Percentiles rank a stretch among this genome's conserved stretches.
phyloP scores from a whole-genome alignment of 495 filamentous ascomycete genomes.

The Bryoglossum gracile region DNA sequence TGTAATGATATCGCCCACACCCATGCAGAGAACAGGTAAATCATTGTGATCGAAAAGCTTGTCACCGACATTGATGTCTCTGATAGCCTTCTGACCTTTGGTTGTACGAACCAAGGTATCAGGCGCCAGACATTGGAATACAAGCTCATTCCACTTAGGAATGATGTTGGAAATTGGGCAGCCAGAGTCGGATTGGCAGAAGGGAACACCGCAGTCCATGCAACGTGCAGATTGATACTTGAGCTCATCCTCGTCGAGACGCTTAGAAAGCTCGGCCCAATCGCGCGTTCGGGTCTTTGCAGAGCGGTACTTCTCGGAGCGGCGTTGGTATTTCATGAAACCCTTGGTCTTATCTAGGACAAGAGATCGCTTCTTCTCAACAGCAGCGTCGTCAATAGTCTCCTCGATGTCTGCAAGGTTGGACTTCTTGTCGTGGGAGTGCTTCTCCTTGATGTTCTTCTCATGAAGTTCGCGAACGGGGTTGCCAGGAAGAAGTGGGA shows the following conservation, averaged over 20 bases:
- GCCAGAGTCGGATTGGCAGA: slow-evolving; percentile 96
- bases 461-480: slow-evolving; percentile 32
- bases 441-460: slow-evolving; percentile 47
- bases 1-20: too few species aligned
- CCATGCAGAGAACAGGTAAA: too few species aligned
- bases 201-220: slow-evolving; percentile 99
- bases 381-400: slow-evolving; percentile 78
- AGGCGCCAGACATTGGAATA: too few species aligned
- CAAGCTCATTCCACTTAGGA: slow-evolving; percentile 96
- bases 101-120: too few species aligned
- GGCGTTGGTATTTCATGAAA: slow-evolving; percentile 98
- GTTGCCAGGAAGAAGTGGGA: slow-evolving; percentile 67
- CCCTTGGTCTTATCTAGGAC: slow-evolving; percentile 96
- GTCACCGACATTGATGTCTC: too few species aligned
- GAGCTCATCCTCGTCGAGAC: slow-evolving; percentile 91
- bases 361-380: slow-evolving; percentile 89
- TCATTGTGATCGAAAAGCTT: too few species aligned
- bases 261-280: slow-evolving; percentile 87
- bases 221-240: slow-evolving; percentile 98
- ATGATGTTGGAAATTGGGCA: slow-evolving; percentile 99
- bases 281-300: slow-evolving; percentile 82
- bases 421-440: slow-evolving; percentile 61
- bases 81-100: too few species aligned
- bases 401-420: slow-evolving; percentile 95
- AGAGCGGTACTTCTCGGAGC: slow-evolving; percentile 90